Percentiles rank a stretch among this genome's conserved stretches.
Conservation (phyloP, 2,329 filamentous ascomycete genomes). For the Trichoderma gracile region DNA sequence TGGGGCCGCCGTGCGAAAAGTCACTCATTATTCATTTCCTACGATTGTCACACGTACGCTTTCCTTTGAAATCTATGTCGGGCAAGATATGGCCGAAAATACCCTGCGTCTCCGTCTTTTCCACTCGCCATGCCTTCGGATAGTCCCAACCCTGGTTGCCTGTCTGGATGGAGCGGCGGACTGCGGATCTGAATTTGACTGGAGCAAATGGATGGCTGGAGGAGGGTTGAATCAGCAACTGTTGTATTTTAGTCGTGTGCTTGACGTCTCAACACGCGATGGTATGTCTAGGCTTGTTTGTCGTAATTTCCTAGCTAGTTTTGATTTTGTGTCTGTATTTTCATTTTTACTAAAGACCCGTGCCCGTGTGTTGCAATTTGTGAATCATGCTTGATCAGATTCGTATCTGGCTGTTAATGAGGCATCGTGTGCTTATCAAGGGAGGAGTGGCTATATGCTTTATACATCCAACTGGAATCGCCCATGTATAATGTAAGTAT, state of each 20-base stretch:
- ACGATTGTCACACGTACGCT: conserved; percentile 28
- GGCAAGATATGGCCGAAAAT: conserved; percentile 29
- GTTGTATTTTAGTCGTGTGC: conserved; percentile 45
- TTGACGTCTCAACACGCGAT: conserved; percentile 38
- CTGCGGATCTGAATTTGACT: conserved; percentile 38
- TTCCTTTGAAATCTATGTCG: conserved; percentile 29
- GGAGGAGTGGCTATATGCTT: no score
- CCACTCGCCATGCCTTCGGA: conserved; percentile 34
- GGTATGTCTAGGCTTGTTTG: conserved; percentile 37
- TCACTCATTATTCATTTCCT: conserved; percentile 26
- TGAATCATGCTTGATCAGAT: background rate
- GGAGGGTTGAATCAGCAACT: conserved; percentile 37
- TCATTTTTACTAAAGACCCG: background rate
- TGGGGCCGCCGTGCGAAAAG: conserved; percentile 18
- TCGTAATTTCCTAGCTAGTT: conserved; percentile 43
- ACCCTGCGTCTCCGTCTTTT: conserved; percentile 27
- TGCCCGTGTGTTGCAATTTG: background rate
- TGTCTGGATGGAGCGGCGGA: conserved; percentile 37
- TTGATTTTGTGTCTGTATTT: conserved; percentile 40
- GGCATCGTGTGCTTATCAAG: no score
- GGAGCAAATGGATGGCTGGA: conserved; percentile 38
- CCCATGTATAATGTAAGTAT: background rate
- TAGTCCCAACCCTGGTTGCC: conserved; percentile 31
- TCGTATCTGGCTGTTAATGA: background rate
- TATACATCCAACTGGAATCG: background rate